phyloP scores from a whole-genome alignment of 176 grass and related monocot genomes.

The Oryza meyeriana region DNA sequence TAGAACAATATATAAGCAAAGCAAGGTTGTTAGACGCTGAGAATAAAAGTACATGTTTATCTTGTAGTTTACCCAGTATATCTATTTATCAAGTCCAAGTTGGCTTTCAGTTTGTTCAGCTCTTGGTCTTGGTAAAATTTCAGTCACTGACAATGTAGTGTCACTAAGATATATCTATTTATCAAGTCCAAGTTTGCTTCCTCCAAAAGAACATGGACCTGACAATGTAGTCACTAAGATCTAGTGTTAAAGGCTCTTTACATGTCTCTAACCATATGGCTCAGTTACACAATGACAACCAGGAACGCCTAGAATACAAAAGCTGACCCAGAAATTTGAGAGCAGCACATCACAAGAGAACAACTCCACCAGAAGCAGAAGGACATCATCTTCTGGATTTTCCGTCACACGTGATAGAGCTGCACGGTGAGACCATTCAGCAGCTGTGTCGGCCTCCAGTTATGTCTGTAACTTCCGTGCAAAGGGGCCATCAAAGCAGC shows the following conservation, averaged over 20 bases:
- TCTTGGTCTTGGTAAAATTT: neutral
- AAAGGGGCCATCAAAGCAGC: slow-evolving; percentile 59
- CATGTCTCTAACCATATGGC: slow-evolving; percentile 26
- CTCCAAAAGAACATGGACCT: slow-evolving; percentile 12
- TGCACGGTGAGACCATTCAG: slow-evolving; percentile 53
- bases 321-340: slow-evolving; percentile 24
- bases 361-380: too few relatives aligned
- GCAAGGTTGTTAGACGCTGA: neutral
- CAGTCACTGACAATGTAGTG: too few relatives aligned
- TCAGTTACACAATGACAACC: slow-evolving; percentile 25
- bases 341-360: slow-evolving; percentile 2
- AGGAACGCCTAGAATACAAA: slow-evolving; percentile 37
- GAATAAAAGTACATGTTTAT: neutral
- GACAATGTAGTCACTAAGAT: too few relatives aligned
- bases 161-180: too few relatives aligned
- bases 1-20: neutral
- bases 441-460: slow-evolving; percentile 53
- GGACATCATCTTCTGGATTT: too few relatives aligned
- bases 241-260: neutral
- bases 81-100: neutral
- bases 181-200: too few relatives aligned
- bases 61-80: neutral
- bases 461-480: slow-evolving; percentile 43
- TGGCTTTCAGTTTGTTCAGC: neutral
- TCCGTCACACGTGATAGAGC: slow-evolving; percentile 43